These are phyloP conservation scores for Diplodia scrobiculata DNA, from an alignment of 2,329 filamentous ascomycete genomes.

Conservation along the genomic window DNA sequence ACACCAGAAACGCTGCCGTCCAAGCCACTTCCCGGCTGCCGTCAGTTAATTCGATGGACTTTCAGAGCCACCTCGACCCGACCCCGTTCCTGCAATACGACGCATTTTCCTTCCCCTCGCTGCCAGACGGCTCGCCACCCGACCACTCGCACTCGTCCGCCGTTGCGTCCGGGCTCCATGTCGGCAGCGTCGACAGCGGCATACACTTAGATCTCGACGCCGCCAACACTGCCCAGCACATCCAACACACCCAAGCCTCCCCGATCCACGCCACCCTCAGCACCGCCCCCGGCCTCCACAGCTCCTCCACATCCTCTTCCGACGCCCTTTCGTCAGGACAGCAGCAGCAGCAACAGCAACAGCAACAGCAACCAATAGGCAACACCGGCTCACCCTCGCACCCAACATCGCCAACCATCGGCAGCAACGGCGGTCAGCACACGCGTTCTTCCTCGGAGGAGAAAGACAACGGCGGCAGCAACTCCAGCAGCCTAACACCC, in stretches of 20 bases:
- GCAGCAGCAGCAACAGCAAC: neutral
- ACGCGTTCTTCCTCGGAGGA: constrained; percentile 35
- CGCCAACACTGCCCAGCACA: neutral
- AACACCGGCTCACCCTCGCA: constrained; percentile 25
- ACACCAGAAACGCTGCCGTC: neutral
- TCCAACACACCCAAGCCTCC: constrained; percentile 19
- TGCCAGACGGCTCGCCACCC: constrained; percentile 19
- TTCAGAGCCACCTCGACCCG: constrained; percentile 19
- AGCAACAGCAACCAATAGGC: neutral
- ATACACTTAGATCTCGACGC: constrained; percentile 41
- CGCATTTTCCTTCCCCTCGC: constrained; percentile 22
- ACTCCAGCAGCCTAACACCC: constrained; percentile 43
- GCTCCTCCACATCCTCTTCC: constrained; percentile 32
- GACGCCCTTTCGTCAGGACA: constrained; percentile 33
- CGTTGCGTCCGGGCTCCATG: constrained; percentile 34
- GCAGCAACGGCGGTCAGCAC: constrained; percentile 44
- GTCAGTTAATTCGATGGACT: neutral
- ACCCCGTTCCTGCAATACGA: constrained; percentile 22
- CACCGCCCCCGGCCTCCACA: constrained; percentile 50
- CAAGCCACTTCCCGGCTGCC: neutral
- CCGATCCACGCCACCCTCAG: constrained; percentile 33
- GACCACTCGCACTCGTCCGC: constrained; percentile 15
- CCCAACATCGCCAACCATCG: constrained; percentile 48
- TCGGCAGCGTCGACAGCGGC: constrained; percentile 50
- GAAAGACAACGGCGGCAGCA: constrained; percentile 8